These are phyloP conservation scores for Seiridium unicorne DNA, from an alignment of 2,329 filamentous ascomycete genomes.

Conservation along the genomic window DNA sequence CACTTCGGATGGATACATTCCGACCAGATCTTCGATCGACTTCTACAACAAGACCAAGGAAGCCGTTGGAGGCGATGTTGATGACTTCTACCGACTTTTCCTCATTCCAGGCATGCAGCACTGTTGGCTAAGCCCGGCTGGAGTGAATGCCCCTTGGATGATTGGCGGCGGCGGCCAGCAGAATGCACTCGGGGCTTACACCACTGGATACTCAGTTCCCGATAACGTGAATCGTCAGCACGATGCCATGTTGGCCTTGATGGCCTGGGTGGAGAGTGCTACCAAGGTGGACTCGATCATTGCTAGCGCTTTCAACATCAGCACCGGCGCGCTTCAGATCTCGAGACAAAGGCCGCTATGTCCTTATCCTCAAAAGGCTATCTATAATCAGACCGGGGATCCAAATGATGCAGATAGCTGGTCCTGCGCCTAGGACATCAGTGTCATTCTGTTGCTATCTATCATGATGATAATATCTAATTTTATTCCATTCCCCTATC, in stretches of 20 bases:
- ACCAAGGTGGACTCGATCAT: constrained; percentile 20
- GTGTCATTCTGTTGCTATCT: neutral
- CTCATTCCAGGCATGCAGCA: constrained; percentile 44
- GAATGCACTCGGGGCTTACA: constrained; percentile 24
- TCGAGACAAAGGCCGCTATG: constrained; percentile 1
- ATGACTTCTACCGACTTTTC: constrained; percentile 46
- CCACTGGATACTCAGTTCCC: constrained; percentile 22
- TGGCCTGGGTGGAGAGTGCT: constrained; percentile 28
- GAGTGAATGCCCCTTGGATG: constrained; percentile 29
- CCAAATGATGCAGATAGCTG: neutral
- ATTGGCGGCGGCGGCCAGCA: constrained; percentile 23
- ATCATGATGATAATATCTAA: neutral
- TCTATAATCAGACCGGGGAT: neutral
- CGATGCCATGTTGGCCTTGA: constrained; percentile 26
- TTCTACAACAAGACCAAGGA: constrained; percentile 24
- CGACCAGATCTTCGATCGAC: constrained; percentile 22
- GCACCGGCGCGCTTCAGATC: neutral
- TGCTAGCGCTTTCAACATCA: constrained; percentile 11
- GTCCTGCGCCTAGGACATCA: neutral
- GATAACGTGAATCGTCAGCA: constrained; percentile 18
- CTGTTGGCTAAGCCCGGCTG: constrained; percentile 28
- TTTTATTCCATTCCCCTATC: neutral
- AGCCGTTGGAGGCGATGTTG: constrained; percentile 29
- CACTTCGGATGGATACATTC: constrained; percentile 24
- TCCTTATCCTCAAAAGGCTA: constrained; percentile 3